Percentiles rank a stretch among this genome's conserved stretches.
Evolutionary conservation across 129 eudicot genomes (phyloP).

Genomic region (Lonicera japonica): DNA sequence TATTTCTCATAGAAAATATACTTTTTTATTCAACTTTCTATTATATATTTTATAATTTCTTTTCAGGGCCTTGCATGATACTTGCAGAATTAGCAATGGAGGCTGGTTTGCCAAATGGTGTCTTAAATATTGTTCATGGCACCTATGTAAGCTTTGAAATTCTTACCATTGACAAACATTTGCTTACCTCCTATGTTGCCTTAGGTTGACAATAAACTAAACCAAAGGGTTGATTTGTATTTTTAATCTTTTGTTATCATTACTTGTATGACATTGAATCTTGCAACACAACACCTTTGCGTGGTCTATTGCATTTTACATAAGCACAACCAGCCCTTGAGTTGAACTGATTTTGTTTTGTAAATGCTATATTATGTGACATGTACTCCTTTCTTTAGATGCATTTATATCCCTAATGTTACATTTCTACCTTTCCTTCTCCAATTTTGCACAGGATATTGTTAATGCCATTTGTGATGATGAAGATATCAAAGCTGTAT

Average conservation of each 20-base stretch:
- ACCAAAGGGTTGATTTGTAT: constrained; percentile 3
- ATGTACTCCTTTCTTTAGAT: constrained; percentile 6
- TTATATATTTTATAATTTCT: not conserved
- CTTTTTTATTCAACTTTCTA: not conserved
- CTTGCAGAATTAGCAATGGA: constrained; percentile 96
- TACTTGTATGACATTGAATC: not conserved
- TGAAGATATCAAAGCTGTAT: constrained; percentile 79
- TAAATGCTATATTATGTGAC: not conserved
- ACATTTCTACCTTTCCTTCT: not conserved
- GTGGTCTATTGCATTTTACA: not conserved
- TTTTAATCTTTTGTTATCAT: not conserved
- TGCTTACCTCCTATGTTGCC: not conserved
- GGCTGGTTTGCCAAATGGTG: constrained; percentile 98
- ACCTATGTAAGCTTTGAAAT: constrained; percentile 59
- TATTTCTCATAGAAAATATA: not conserved
- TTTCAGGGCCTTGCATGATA: constrained; percentile 78
- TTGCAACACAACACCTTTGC: not conserved
- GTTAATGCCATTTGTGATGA: constrained; percentile 95
- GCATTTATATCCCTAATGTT: constrained; percentile 14
- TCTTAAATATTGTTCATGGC: constrained; percentile 88
- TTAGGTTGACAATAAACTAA: not conserved
- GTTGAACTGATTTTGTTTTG: constrained; percentile 1
- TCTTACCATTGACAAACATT: not conserved
- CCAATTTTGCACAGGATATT: constrained; percentile 48
- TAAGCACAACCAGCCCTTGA: constrained; percentile 16